Percentiles rank a stretch among this genome's conserved stretches.
Evolutionary conservation across 2,329 filamentous ascomycete species (phyloP).

Genomic region (Ophiosphaerella herpotricha): DNA sequence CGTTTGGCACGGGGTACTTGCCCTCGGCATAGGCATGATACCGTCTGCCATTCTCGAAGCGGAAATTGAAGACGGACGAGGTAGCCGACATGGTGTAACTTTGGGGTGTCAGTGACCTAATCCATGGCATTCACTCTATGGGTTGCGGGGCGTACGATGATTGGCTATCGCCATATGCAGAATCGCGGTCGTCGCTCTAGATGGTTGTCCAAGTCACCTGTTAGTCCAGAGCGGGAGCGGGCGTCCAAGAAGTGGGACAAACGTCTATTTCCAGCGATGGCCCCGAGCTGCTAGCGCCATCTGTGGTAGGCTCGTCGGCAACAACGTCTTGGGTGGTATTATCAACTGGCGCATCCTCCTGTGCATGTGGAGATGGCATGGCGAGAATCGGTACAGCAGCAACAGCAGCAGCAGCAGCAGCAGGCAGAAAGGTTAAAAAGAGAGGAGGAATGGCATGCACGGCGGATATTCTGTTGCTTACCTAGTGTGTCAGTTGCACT

Average conservation of each 20-base stretch:
- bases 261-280: constrained; percentile 36
- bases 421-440: background rate
- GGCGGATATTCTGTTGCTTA: background rate
- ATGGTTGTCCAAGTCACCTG: constrained; percentile 11
- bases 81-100: constrained; percentile 40
- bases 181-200: constrained; percentile 33
- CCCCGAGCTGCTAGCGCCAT: constrained; percentile 29
- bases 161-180: constrained; percentile 29
- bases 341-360: background rate
- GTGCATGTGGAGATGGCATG: constrained; percentile 5
- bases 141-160: constrained; percentile 17
- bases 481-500: no score
- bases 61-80: constrained; percentile 35
- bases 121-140: no score
- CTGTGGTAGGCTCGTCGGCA: constrained; percentile 5
- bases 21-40: constrained; percentile 40
- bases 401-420: no score
- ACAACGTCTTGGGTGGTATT: background rate
- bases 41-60: constrained; percentile 37
- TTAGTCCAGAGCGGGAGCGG: constrained; percentile 12
- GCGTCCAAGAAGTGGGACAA: constrained; percentile 8
- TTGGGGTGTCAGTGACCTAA: background rate
- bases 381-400: background rate
- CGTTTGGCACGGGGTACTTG: constrained; percentile 39
- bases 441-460: background rate